Base-by-base conservation (phyloP, 768 basidiomycete genomes). In the Termitomyces sp. region DNA sequence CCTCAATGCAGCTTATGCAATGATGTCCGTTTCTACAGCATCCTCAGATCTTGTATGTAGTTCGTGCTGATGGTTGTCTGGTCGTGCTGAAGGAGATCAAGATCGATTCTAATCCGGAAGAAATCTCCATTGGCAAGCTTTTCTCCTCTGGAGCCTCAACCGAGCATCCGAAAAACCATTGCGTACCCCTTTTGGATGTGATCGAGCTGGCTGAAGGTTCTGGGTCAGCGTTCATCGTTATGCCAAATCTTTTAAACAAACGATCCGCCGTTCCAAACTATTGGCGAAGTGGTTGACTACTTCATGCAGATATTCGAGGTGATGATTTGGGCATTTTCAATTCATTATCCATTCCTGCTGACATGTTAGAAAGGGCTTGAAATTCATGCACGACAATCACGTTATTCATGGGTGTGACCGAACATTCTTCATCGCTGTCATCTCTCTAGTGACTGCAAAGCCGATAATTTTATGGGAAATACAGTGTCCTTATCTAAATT, bases 131-230 rank as follows among this genome's bases (percentile, higher is more conserved):
- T 9, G 50, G 37, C 3, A 52, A 52, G 17, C 19, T 27, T 52
- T 40, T 52, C 37, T 52, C 50, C 16, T 51, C 50, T 28, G 25
- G 25, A 27, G 30, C 17, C 10, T 21, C 41, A 21, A 17, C 27
- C 25, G 19, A 39, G n/a, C 50, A 52, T 41, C 27, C 37, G 17
- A 52, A 52, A 16, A 52, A 52, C 28, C 50, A 52, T 52, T 51
- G 50, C 2, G 50, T 51, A 25, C 50, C 37, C 12, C 23, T 51
- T 39, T 6, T 51, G 35, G 49, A 51, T 28, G 16, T 51, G 6
- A 51, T 39, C 14, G 37, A 51, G 16, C 49, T 23, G 14, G 10
- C 5, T 25, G 35, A 39, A 27, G 50, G 39, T 28, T 52, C 50
- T 52, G 37, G 40, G 14, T 52, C 37, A 41, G 50, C 27, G 25